Conservation (phyloP, 176 grass and related monocot species). For the Musa schizocarpa region DNA sequence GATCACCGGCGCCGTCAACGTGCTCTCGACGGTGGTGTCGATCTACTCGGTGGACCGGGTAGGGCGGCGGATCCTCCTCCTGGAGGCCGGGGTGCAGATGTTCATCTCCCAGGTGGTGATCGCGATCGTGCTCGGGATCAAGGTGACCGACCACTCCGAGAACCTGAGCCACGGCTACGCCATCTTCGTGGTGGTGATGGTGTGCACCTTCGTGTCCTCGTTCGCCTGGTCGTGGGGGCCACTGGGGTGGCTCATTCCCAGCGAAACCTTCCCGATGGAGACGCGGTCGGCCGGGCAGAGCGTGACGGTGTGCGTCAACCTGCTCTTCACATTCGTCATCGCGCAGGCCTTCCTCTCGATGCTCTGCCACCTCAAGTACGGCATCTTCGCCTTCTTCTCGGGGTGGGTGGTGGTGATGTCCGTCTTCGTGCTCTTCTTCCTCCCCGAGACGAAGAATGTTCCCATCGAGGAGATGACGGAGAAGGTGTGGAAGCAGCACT, state of each 20-base stretch:
- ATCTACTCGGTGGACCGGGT: slow-evolving; percentile 32
- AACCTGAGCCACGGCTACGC: not conserved
- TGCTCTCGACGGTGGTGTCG: slow-evolving; percentile 40
- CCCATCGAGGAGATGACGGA: slow-evolving; percentile 54
- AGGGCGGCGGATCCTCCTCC: slow-evolving; percentile 39
- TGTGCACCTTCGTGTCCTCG: slow-evolving; percentile 52
- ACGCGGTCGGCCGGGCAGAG: slow-evolving; percentile 40
- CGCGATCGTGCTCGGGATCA: not conserved
- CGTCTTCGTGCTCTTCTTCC: slow-evolving; percentile 23
- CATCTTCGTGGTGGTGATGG: slow-evolving; percentile 30
- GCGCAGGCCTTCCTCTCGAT: slow-evolving; percentile 73
- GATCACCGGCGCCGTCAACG: slow-evolving; percentile 48
- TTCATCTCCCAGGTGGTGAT: slow-evolving; percentile 39
- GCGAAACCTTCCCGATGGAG: slow-evolving; percentile 56
- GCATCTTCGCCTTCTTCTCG: slow-evolving; percentile 58
- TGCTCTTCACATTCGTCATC: slow-evolving; percentile 76
- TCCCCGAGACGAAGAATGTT: slow-evolving; percentile 59
- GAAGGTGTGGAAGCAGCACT: slow-evolving; percentile 42
- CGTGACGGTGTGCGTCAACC: slow-evolving; percentile 52
- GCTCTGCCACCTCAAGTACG: slow-evolving; percentile 38
- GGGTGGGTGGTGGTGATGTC: slow-evolving; percentile 37
- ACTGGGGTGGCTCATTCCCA: slow-evolving; percentile 51
- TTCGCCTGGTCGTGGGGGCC: slow-evolving; percentile 76
- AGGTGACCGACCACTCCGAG: not conserved
- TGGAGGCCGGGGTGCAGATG: slow-evolving; percentile 62